Percentiles rank a stretch among this genome's conserved stretches.
Conservation (phyloP, 768 basidiomycete genomes). For the Boletellus emodensis region DNA sequence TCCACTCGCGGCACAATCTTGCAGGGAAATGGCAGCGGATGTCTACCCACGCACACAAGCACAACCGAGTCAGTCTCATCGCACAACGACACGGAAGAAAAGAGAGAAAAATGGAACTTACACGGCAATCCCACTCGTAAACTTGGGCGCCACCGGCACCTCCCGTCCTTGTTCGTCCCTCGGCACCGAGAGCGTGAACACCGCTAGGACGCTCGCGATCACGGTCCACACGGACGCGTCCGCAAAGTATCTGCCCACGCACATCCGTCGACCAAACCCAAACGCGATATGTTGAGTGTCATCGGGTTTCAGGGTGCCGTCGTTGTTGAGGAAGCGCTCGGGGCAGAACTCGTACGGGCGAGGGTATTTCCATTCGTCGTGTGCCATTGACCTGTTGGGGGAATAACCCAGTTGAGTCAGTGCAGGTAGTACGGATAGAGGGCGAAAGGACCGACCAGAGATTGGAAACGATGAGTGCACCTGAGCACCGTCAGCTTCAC, state of each 20-base stretch:
- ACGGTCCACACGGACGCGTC: constrained; percentile 17
- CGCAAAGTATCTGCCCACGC: constrained; percentile 22
- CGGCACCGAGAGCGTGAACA: constrained; percentile 6
- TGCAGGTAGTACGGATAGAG: neutral
- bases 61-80: neutral
- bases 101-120: neutral
- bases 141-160: constrained; percentile 12
- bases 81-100: neutral
- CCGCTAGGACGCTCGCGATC: constrained; percentile 12
- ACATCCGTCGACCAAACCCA: constrained; percentile 27
- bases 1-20: constrained; percentile 4
- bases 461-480: constrained; percentile 8
- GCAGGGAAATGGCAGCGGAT: constrained; percentile 10
- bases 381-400: constrained; percentile 11
- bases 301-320: constrained; percentile 13
- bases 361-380: constrained; percentile 31
- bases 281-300: constrained; percentile 13
- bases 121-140: constrained; percentile 12
- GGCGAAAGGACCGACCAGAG: constrained; percentile 3
- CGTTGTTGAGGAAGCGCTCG: constrained; percentile 36
- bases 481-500: neutral
- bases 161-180: constrained; percentile 11
- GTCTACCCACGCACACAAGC: neutral
- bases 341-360: constrained; percentile 35
- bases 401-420: neutral